Conservation (phyloP, 2,329 filamentous ascomycete species). For the Rhynchosporium secalis region DNA sequence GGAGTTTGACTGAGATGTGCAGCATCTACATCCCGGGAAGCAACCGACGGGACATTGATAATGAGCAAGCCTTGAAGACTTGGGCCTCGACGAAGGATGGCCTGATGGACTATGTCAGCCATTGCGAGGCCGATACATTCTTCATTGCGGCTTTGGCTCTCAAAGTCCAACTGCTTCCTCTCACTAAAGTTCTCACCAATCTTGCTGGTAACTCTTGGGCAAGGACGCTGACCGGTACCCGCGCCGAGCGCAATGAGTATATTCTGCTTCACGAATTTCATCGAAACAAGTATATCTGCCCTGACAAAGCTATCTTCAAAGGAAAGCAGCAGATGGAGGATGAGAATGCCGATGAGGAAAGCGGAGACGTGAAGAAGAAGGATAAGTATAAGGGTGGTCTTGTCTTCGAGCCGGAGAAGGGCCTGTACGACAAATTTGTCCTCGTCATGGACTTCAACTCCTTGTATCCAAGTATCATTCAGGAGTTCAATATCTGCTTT, state of each 20-base stretch:
- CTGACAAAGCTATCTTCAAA: constrained; percentile 86
- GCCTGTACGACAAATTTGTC: constrained; percentile 96
- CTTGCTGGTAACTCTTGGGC: constrained; percentile 98
- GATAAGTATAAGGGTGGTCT: constrained; percentile 99
- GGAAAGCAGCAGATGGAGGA: constrained; percentile 72
- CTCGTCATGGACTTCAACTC: constrained; percentile 99
- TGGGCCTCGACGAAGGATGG: constrained; percentile 84
- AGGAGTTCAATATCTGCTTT: constrained; percentile 99
- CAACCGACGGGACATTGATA: constrained; percentile 78
- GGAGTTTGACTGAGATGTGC: constrained; percentile 98
- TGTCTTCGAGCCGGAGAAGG: constrained; percentile 96
- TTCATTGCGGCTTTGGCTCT: constrained; percentile 91
- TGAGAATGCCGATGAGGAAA: constrained; percentile 67
- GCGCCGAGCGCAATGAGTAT: constrained; percentile 97
- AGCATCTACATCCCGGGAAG: constrained; percentile 74
- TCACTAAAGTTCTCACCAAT: constrained; percentile 95
- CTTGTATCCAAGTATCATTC: constrained; percentile 99
- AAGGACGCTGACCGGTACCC: constrained; percentile 89
- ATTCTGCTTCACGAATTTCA: constrained; percentile 98
- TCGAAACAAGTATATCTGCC: constrained; percentile 95
- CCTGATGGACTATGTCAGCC: constrained; percentile 87
- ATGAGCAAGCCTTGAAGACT: constrained; percentile 79
- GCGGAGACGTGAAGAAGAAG: constrained; percentile 86
- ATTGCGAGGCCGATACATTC: constrained; percentile 94
- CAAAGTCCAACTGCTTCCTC: constrained; percentile 84